Evolutionary conservation across 176 grass and related monocot species (phyloP).

Genomic region (maize (Zea mays)): Zm-B73-REFERENCE-NAM-5.0 NC_050101.1:73129501-73130000

Average conservation of each 20-base stretch:
- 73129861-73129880: neutral
- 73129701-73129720: neutral
- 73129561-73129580: neutral
- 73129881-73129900: neutral
- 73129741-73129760: slow-evolving; percentile 2
- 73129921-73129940: neutral
- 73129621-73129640: too few species aligned
- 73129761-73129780: neutral
- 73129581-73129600: too few species aligned
- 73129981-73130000: slow-evolving; percentile 2
- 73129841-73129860: slow-evolving; percentile 9
- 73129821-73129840: neutral
- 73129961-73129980: neutral
- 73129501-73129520: neutral
- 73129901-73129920: neutral
- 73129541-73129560: neutral
- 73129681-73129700: too few species aligned
- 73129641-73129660: too few species aligned
- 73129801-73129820: neutral
- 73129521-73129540: neutral
- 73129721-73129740: neutral
- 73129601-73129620: too few species aligned
- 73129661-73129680: too few species aligned
- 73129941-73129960: neutral
- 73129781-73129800: neutral